Conservation (phyloP, 306 rosid species). For the Lupinus albus region DNA sequence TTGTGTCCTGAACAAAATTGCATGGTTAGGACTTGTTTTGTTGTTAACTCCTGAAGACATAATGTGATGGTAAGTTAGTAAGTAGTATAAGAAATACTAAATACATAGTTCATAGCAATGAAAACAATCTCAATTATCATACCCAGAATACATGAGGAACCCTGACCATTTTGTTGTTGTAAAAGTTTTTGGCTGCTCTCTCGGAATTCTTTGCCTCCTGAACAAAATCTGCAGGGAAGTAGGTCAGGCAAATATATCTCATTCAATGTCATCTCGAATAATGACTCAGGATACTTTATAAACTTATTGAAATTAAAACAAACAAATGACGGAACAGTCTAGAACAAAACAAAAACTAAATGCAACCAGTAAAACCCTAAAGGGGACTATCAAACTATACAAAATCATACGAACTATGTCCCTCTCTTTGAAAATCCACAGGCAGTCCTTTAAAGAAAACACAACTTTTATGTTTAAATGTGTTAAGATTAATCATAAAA, state of each 20-base stretch:
- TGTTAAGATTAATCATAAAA: not conserved
- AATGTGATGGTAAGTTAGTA: constrained; percentile 34
- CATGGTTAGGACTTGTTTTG: constrained; percentile 78
- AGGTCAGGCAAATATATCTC: constrained; percentile 28
- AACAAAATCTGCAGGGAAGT: constrained; percentile 65
- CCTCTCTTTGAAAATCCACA: not conserved
- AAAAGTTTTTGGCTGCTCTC: constrained; percentile 70
- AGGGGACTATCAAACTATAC: not conserved
- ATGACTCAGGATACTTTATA: constrained; percentile 22
- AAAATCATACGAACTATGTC: not conserved
- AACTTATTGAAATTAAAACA: not conserved
- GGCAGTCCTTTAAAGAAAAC: not conserved
- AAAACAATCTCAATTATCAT: constrained; percentile 42
- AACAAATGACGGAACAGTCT: not conserved
- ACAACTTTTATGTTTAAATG: not conserved
- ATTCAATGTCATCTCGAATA: constrained; percentile 29
- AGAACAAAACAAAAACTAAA: not conserved
- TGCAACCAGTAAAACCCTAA: not conserved
- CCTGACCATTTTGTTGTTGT: constrained; percentile 63
- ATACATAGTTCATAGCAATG: constrained; percentile 12
- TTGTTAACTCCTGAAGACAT: constrained; percentile 72
- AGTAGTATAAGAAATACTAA: constrained; percentile 15
- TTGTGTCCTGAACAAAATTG: constrained; percentile 69
- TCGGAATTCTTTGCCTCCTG: constrained; percentile 89
- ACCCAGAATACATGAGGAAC: constrained; percentile 90